A percentile compares a stretch with the other conserved stretches of the same genome.
phyloP scores from a whole-genome alignment of 768 basidiomycete species.

The Boletales sp. region DNA sequence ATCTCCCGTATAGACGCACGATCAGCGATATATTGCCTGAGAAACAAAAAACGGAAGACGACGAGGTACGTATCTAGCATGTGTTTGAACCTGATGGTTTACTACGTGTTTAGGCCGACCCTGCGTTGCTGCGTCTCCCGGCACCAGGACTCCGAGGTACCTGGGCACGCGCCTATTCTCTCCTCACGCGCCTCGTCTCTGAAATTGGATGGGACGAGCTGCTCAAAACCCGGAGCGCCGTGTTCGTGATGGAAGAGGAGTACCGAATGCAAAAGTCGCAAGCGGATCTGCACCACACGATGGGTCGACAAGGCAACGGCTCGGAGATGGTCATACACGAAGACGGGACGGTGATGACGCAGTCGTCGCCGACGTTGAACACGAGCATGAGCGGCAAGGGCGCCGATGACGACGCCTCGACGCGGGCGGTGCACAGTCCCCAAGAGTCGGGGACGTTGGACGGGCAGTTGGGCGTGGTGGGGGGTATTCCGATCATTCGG shows the following conservation, averaged over 20 bases:
- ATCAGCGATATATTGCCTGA: conserved; percentile 92
- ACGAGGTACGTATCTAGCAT: conserved; percentile 50
- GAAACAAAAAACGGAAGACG: conserved; percentile 75
- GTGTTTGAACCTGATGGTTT: not conserved
- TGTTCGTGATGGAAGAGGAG: conserved; percentile 99
- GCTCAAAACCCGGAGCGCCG: conserved; percentile 86
- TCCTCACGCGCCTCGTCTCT: conserved; percentile 86
- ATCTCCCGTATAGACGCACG: conserved; percentile 80
- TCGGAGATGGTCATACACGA: conserved; percentile 54
- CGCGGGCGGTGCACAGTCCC: conserved; percentile 48
- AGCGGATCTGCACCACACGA: conserved; percentile 52
- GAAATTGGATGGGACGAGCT: conserved; percentile 99
- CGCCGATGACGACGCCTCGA: conserved; percentile 70
- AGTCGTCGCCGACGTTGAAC: too few relatives aligned
- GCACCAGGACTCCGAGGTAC: conserved; percentile 94
- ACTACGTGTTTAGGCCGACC: conserved; percentile 64
- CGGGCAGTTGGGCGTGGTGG: conserved; percentile 14
- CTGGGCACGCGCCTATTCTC: conserved; percentile 90
- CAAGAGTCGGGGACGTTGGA: conserved; percentile 24
- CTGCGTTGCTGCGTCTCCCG: conserved; percentile 89
- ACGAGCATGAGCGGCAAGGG: not conserved
- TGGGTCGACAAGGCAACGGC: not conserved
- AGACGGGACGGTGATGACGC: conserved; percentile 48
- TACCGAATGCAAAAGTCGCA: conserved; percentile 95
- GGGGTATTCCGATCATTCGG: conserved; percentile 64